phyloP scores from a whole-genome alignment of 352 stramenopile species.

The Globisporangium splendens region DNA sequence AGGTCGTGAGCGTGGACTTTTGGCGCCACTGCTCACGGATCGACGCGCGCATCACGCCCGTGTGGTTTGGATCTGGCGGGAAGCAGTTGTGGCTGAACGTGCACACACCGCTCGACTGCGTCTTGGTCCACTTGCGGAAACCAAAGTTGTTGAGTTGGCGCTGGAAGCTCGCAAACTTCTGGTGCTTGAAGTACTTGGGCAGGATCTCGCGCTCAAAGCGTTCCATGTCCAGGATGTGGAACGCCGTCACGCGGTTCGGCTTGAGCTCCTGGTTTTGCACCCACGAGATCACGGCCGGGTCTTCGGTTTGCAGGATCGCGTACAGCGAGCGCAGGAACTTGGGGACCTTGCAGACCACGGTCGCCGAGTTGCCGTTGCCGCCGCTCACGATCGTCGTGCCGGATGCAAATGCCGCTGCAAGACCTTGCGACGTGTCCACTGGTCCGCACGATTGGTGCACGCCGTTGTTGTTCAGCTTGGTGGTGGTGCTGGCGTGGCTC shows the following conservation, averaged over 20 bases:
- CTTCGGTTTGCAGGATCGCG: constrained; percentile 73
- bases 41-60: constrained; percentile 32
- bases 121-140: constrained; percentile 86
- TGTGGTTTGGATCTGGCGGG: constrained; percentile 45
- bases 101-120: constrained; percentile 71
- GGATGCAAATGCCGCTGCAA: constrained; percentile 13
- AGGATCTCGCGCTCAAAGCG: constrained; percentile 87
- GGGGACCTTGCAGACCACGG: constrained; percentile 56
- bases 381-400: constrained; percentile 6
- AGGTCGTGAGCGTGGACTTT: constrained; percentile 38
- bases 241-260: constrained; percentile 60
- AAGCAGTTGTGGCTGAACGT: constrained; percentile 86
- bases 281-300: constrained; percentile 66
- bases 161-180: constrained; percentile 91
- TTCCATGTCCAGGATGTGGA: constrained; percentile 73
- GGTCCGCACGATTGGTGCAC: not conserved
- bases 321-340: constrained; percentile 84
- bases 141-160: constrained; percentile 93
- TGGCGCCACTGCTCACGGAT: constrained; percentile 72
- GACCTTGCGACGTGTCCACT: constrained; percentile 15
- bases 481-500: not conserved
- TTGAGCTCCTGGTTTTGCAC: constrained; percentile 65
- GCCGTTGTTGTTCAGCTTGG: constrained; percentile 1
- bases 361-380: constrained; percentile 8
- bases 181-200: constrained; percentile 93